Base-by-base conservation (phyloP, 2,329 filamentous ascomycete species). In the Ophiostoma montium region DNA sequence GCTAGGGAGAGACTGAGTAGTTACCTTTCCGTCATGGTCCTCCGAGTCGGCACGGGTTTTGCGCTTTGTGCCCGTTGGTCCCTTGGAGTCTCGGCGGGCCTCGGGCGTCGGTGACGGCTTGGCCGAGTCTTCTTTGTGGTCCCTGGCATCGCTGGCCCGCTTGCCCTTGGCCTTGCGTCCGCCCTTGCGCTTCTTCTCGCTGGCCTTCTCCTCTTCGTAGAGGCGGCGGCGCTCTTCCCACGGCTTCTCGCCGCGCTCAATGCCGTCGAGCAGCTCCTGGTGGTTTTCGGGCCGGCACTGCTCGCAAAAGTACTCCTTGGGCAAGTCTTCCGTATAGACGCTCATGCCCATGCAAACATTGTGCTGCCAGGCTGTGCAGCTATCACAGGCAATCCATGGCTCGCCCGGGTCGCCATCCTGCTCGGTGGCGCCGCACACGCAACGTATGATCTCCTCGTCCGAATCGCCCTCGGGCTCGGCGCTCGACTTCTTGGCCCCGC, bases 321-420 rank as follows among this genome's bases (percentile, higher is more conserved):
- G 83, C 49, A 86, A 74, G 59, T 89, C 79, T 52, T 89, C 84
- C 31, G 82, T 78, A 57, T 85, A 87, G 43, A 82, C 79, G 59
- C 75, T 80, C 62, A 95, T 78, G 48, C 86, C 87, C 71, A 98
- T 86, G 63, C 92, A 98, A 55, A 94, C 82, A 60, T 95, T 95
- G 66, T 98, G 92, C 66, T 98, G 92, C 92, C 92, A 98, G 38
- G 84, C 90, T 45, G 79, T 80, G 65, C 92, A 98, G 43, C 77
- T 78, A 65, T 98, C 92, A 69, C 92, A 98, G 53, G 85, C 87
- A 59, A 98, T 95, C 88, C 94, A 96, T 47, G 88, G 82, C 58
- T 92, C 83, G 56, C 84, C 86, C 13, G 86, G 82, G 57, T 94
- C 86, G 57, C 90, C 86, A 52, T 89, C 84, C 56, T 88, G 84